Evolutionary conservation across 2,329 filamentous ascomycete genomes (phyloP), one percentile per base, ranked within the genome.

Genomic region (Botrytis fabae): DNA sequence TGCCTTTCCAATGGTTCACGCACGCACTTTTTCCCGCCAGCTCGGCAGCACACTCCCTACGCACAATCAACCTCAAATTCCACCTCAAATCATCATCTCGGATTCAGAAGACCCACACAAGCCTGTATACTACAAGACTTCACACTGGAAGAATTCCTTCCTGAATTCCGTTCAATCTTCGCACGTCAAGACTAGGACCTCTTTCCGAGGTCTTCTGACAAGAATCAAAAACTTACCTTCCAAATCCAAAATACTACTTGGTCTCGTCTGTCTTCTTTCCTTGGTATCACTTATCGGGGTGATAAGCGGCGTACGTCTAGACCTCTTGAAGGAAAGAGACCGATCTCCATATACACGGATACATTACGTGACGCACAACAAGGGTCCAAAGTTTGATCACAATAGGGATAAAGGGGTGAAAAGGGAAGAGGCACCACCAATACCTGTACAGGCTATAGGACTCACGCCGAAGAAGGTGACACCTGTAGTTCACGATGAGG

Each of bases 21-120:
- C 64, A 57, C 64, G 64, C 35, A 68, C 64, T 14, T 54, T 68
- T 28, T 68, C 64, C 35, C 64, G 64, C 64, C 64, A 68, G 64
- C 35, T 68, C 8, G 46, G 64, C 64, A 57, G 16, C 42, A 42
- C 64, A 9, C 64, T 68, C 48, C 64, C 64, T 57, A 68, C 35
- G 35, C 64, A 68, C 64, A 68, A 68, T 18, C 64, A 68, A 57
- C 64, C 64, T 42, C 64, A 68, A n/a, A 14, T 54, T 20, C 64
- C 48, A 22, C 64, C 64, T 42, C 64, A 68, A 42, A 68, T 54
- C 18, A 40, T 68, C 64, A 38, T 66, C 44, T 38, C 44, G 32
- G 46, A 68, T 48, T 68, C 64, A 20, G 64, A 68, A 57, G 35
- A 68, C 51, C 48, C 35, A 42, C 64, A 54, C 25, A 68, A 40